Base-by-base conservation (phyloP, 139 green algal species). In the Zygnema cylindricum region DNA sequence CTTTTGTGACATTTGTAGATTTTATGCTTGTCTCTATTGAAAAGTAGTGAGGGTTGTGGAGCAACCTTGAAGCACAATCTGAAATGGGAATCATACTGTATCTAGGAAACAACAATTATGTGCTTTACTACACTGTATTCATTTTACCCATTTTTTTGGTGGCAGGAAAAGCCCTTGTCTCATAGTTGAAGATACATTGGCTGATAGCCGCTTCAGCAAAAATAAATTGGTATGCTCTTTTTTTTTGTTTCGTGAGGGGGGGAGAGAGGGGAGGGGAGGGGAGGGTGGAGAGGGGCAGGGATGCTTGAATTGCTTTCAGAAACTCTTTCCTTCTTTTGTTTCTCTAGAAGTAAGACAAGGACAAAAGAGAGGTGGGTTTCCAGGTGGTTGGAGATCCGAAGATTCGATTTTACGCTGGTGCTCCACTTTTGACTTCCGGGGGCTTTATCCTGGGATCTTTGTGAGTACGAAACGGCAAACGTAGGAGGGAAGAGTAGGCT, bases 361-460 rank as follows among this genome's bases (percentile, higher is more conserved):
- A 21, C 43, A 38, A 22, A 22, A 22, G 21, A n/a, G n/a, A n/a
- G n/a, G n/a, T n/a, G 73, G 22, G 16, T 2, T 2, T 16, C 2
- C 84, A 89, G 84, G 84, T 98, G 22, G 90, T 90, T 11, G 93
- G 94, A 0, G 39, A 87, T 0, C 95, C 95, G 0, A 79, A 91
- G 89, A 96, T 98, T 77, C 93, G 95, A 30, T 98, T 98, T 93
- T 98, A 98, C 89, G 95, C 95, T 0, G 95, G 96, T 79, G 94
- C 93, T n/a, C 95, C 95, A 0, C 91, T 98, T 32, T 92, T 97
- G 1, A 94, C 93, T 11, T 92, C 87, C 55, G 94, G 94, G 43
- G 93, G 94, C 38, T 88, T 95, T 32, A 92, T 95, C n/a, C 90
- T 97, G 42, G 96, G 96, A 38, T 95, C 95, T 2, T 88, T 97